phyloP scores from a whole-genome alignment of 1,284 basidiomycete species.

The Cystobasidium pallidum region DNA sequence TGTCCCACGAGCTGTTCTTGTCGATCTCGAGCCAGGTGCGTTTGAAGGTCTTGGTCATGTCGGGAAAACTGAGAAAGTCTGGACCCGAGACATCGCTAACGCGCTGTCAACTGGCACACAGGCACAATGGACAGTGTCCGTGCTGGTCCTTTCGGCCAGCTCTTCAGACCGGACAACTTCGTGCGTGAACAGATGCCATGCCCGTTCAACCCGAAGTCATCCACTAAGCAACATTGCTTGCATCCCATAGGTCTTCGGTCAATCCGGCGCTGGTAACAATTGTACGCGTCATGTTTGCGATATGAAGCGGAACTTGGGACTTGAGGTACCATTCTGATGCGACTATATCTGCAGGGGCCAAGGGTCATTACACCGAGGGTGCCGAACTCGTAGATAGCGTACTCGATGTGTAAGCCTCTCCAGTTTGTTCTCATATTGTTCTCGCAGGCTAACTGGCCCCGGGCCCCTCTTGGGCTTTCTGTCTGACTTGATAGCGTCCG shows the following conservation, averaged over 20 bases:
- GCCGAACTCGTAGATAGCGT: slow-evolving; percentile 89
- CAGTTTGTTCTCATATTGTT: background rate
- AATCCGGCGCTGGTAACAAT: slow-evolving; percentile 77
- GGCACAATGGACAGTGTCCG: slow-evolving; percentile 70
- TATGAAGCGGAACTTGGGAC: background rate
- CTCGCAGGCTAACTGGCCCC: too few relatives aligned
- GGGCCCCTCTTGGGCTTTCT: background rate
- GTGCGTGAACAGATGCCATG: slow-evolving; percentile 2
- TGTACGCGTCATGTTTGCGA: slow-evolving; percentile 7
- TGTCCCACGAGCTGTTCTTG: slow-evolving; percentile 49
- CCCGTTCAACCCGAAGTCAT: too few relatives aligned
- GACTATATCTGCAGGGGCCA: slow-evolving; percentile 66
- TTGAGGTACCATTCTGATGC: background rate
- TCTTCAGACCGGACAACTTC: slow-evolving; percentile 88
- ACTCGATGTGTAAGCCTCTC: slow-evolving; percentile 62
- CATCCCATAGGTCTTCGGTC: slow-evolving; percentile 63
- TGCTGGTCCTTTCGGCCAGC: slow-evolving; percentile 68
- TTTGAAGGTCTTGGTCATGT: slow-evolving; percentile 53
- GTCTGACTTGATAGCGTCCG: slow-evolving; percentile 56
- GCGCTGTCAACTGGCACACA: background rate
- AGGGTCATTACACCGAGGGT: slow-evolving; percentile 64
- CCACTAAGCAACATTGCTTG: slow-evolving; percentile 54
- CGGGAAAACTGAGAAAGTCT: too few relatives aligned
- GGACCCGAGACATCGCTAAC: background rate
- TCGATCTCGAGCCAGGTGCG: slow-evolving; percentile 68